Conservation (phyloP, 1,139 yeast species). For the Suhomyces guaymorum region DNA sequence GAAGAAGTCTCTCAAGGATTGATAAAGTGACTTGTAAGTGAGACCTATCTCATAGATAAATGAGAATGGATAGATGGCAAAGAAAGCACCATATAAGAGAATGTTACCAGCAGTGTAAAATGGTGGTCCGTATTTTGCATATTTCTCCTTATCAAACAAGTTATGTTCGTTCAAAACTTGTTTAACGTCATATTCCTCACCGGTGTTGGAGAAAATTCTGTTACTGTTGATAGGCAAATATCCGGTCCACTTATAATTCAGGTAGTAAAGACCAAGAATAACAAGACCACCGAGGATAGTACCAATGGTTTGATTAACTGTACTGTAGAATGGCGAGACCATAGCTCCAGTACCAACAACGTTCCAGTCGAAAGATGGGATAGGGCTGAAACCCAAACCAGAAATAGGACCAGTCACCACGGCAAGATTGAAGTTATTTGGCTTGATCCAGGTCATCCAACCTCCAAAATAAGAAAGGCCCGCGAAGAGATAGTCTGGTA, state of each 20-base stretch:
- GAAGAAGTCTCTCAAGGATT: slow-evolving; percentile 9
- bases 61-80: slow-evolving; percentile 21
- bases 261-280: slow-evolving; percentile 32
- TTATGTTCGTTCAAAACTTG: slow-evolving; percentile 15
- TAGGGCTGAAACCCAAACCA: slow-evolving; percentile 23
- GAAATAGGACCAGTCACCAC: slow-evolving; percentile 17
- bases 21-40: slow-evolving; percentile 14
- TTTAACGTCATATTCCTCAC: slow-evolving; percentile 17
- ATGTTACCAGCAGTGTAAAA: slow-evolving; percentile 46
- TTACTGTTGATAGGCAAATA: slow-evolving; percentile 21
- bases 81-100: slow-evolving; percentile 41
- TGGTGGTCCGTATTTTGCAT: slow-evolving; percentile 40
- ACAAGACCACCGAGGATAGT: slow-evolving; percentile 33
- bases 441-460: slow-evolving; percentile 26
- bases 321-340: slow-evolving; percentile 28
- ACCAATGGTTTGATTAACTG: slow-evolving; percentile 40
- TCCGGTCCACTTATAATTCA: slow-evolving; percentile 21
- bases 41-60: slow-evolving; percentile 15
- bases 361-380: slow-evolving; percentile 23
- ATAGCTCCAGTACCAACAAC: slow-evolving; percentile 13
- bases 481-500: slow-evolving; percentile 20
- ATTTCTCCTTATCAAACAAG: slow-evolving; percentile 20
- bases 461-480: slow-evolving; percentile 21
- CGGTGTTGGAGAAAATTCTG: slow-evolving; percentile 18
- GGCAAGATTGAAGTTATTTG: slow-evolving; percentile 21